Evolutionary conservation across 140 eudicot species (phyloP).

Genomic region (Oenanthe javanica): DNA sequence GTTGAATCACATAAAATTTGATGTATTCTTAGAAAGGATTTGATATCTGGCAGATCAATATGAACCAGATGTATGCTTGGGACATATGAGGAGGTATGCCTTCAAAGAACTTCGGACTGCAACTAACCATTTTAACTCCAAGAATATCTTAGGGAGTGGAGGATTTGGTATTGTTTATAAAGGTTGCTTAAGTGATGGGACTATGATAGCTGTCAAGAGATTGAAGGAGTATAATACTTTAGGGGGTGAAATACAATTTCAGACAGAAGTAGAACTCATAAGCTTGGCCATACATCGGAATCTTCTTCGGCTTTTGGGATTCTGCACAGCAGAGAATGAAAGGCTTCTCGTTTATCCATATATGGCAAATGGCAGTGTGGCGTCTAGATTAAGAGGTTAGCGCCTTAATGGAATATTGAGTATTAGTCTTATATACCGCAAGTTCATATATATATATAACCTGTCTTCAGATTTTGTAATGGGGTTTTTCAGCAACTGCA

Average conservation of each 20-base stretch:
- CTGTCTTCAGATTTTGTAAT: neutral
- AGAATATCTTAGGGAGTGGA: slow-evolving; percentile 69
- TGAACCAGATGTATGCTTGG: slow-evolving; percentile 85
- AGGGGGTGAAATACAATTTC: slow-evolving; percentile 84
- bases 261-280: slow-evolving; percentile 79
- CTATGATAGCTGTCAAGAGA: slow-evolving; percentile 76
- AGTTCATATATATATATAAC: neutral
- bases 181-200: slow-evolving; percentile 59
- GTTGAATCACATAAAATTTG: neutral
- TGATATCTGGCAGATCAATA: slow-evolving; percentile 53
- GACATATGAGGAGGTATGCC: slow-evolving; percentile 70
- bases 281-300: slow-evolving; percentile 86
- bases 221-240: slow-evolving; percentile 55
- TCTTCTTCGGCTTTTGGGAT: slow-evolving; percentile 83
- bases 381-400: slow-evolving; percentile 76
- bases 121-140: slow-evolving; percentile 61
- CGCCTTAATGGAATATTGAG: neutral
- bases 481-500: neutral
- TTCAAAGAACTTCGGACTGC: slow-evolving; percentile 78
- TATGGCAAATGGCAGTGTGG: slow-evolving; percentile 89
- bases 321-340: slow-evolving; percentile 73
- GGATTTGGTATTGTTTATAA: slow-evolving; percentile 85
- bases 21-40: neutral
- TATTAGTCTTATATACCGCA: neutral
- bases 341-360: slow-evolving; percentile 81